phyloP scores from a whole-genome alignment of 164 flowering plant species.

The Akebia trifoliata region DNA sequence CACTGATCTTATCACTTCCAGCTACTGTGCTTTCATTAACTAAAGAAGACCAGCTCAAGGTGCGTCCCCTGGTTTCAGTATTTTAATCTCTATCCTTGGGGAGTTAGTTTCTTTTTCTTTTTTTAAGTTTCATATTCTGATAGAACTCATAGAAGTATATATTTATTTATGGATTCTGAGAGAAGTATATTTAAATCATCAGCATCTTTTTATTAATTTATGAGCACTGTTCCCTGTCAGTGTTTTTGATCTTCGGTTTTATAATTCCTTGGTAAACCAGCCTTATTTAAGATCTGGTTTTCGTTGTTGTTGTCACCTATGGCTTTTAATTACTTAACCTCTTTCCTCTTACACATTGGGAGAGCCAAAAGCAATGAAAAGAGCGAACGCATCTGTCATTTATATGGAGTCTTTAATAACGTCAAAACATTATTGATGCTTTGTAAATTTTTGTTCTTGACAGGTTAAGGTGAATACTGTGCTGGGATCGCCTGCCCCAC shows the following conservation, averaged over 20 bases:
- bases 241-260: too few species aligned
- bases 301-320: neutral
- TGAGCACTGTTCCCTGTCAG: too few species aligned
- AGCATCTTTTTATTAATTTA: too few species aligned
- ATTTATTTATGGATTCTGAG: too few species aligned
- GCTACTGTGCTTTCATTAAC: constrained; percentile 78
- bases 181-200: too few species aligned
- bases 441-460: constrained; percentile 9
- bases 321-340: neutral
- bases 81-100: neutral
- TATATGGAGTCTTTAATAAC: neutral
- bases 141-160: too few species aligned
- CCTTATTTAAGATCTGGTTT: too few species aligned
- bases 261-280: too few species aligned
- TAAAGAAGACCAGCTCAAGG: constrained; percentile 72
- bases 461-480: constrained; percentile 63
- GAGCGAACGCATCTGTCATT: neutral
- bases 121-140: neutral
- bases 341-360: neutral
- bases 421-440: neutral
- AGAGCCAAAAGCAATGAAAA: neutral
- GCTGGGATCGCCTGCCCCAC: constrained; percentile 56
- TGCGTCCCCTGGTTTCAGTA: constrained; percentile 18
- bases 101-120: neutral
- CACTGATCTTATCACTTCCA: constrained; percentile 80